Percentiles rank a stretch among this genome's conserved stretches.
These are phyloP conservation scores for Phaeolepiota aurea DNA, from an alignment of 768 basidiomycete species.

Conservation along the genomic window DNA sequence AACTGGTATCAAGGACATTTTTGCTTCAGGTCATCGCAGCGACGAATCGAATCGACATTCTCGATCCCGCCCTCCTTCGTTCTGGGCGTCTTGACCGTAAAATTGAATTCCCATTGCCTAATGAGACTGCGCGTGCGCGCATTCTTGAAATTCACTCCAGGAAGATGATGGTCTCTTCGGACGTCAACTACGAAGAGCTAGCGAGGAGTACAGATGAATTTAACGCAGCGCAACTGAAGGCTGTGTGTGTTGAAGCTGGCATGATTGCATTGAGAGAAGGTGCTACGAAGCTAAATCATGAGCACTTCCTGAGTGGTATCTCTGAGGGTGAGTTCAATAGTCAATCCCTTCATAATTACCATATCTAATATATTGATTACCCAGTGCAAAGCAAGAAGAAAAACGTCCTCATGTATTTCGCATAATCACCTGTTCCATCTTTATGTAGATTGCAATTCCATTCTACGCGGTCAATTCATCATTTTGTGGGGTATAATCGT, in stretches of 20 bases:
- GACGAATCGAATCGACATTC: slow-evolving; percentile 96
- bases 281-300: slow-evolving; percentile 80
- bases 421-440: slow-evolving; percentile 32
- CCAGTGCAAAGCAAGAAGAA: slow-evolving; percentile 99
- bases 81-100: slow-evolving; percentile 97
- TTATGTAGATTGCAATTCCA: slow-evolving; percentile 2
- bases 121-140: slow-evolving; percentile 90
- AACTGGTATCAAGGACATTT: slow-evolving; percentile 3
- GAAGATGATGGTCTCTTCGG: slow-evolving; percentile 83
- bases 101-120: slow-evolving; percentile 97
- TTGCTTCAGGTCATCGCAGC: slow-evolving; percentile 85
- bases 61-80: slow-evolving; percentile 96
- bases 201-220: slow-evolving; percentile 97
- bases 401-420: slow-evolving; percentile 94
- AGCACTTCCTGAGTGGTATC: slow-evolving; percentile 93
- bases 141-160: slow-evolving; percentile 96
- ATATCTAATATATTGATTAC: slow-evolving; percentile 8
- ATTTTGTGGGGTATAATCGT: neutral
- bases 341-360: slow-evolving; percentile 13
- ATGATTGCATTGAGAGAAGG: slow-evolving; percentile 98
- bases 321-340: slow-evolving; percentile 59
- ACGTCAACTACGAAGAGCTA: slow-evolving; percentile 96
- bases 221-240: slow-evolving; percentile 95
- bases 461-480: no score
- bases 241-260: slow-evolving; percentile 97